These are phyloP conservation scores for Gomphus bonarii DNA, from an alignment of 1,284 basidiomycete species.

Conservation along the genomic window DNA sequence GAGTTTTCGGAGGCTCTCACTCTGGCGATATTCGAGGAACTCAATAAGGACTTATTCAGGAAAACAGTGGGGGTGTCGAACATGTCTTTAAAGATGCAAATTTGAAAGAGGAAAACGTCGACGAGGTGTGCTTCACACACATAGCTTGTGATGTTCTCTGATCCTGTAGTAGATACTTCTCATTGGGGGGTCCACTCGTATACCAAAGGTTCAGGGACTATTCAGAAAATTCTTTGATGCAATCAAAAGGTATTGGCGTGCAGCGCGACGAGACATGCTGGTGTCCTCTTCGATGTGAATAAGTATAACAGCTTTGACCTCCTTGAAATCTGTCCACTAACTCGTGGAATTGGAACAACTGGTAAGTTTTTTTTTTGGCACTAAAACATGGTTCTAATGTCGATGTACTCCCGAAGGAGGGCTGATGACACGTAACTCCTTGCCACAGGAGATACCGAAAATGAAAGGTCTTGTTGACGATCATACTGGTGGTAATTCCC, in stretches of 20 bases:
- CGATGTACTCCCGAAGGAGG: constrained; percentile 30
- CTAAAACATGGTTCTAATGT: background rate
- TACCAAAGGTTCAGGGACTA: constrained; percentile 96
- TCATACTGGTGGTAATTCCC: constrained; percentile 24
- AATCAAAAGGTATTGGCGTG: constrained; percentile 93
- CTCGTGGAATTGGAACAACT: constrained; percentile 96
- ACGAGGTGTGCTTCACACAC: constrained; percentile 53
- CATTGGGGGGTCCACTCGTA: constrained; percentile 97
- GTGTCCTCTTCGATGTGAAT: constrained; percentile 74
- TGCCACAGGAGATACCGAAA: constrained; percentile 97
- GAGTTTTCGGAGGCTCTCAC: constrained; percentile 97
- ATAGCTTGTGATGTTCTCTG: background rate
- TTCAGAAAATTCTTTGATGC: constrained; percentile 87
- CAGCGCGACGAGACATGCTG: constrained; percentile 96
- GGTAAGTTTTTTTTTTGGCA: constrained; percentile 29
- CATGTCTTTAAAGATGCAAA: constrained; percentile 97
- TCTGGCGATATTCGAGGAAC: constrained; percentile 96
- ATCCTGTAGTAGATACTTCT: constrained; percentile 51
- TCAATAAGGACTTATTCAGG: constrained; percentile 98
- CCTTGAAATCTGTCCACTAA: constrained; percentile 91
- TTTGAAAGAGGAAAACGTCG: constrained; percentile 94
- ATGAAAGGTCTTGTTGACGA: constrained; percentile 97
- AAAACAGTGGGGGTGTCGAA: constrained; percentile 99
- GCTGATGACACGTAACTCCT: constrained; percentile 93
- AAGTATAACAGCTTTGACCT: constrained; percentile 72